Evolutionary conservation across 176 grass and related monocot species (phyloP).

Genomic region (Hsuehochloa calcarea): DNA sequence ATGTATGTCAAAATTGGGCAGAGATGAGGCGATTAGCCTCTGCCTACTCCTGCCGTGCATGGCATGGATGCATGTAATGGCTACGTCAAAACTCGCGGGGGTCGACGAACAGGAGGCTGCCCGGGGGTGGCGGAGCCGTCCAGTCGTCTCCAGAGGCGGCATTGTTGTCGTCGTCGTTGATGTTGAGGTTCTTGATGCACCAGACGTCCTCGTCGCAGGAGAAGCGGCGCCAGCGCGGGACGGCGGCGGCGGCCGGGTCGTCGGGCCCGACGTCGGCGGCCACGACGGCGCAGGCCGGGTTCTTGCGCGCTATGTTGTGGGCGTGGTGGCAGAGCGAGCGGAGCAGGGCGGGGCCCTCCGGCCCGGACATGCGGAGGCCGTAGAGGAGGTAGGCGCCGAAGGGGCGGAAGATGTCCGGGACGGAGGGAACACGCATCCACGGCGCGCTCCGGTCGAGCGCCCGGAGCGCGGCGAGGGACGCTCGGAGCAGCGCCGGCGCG

Average conservation of each 20-base stretch:
- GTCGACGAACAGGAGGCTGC: slow-evolving; percentile 56
- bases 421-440: slow-evolving; percentile 62
- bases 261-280: slow-evolving; percentile 43
- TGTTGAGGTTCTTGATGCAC: slow-evolving; percentile 61
- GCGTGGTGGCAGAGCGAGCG: slow-evolving; percentile 52
- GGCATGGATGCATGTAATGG: neutral
- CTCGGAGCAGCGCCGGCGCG: slow-evolving; percentile 35
- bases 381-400: slow-evolving; percentile 73
- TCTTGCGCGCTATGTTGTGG: slow-evolving; percentile 53
- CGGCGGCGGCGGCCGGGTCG: slow-evolving; percentile 47
- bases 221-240: slow-evolving; percentile 64
- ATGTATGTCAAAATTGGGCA: slow-evolving; percentile 50
- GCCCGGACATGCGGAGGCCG: slow-evolving; percentile 62
- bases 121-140: slow-evolving; percentile 24
- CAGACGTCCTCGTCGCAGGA: slow-evolving; percentile 78
- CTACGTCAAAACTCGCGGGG: slow-evolving; percentile 61
- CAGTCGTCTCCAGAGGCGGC: slow-evolving; percentile 22
- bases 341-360: slow-evolving; percentile 46
- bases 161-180: neutral
- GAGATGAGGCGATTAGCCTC: slow-evolving; percentile 12
- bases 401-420: slow-evolving; percentile 67
- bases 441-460: slow-evolving; percentile 46
- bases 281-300: slow-evolving; percentile 51
- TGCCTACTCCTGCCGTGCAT: slow-evolving; percentile 33
- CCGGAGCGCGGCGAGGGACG: slow-evolving; percentile 45